Evolutionary conservation across 805 yeast species (phyloP).

Genomic region (Wickerhamomyces xylosicus): DNA sequence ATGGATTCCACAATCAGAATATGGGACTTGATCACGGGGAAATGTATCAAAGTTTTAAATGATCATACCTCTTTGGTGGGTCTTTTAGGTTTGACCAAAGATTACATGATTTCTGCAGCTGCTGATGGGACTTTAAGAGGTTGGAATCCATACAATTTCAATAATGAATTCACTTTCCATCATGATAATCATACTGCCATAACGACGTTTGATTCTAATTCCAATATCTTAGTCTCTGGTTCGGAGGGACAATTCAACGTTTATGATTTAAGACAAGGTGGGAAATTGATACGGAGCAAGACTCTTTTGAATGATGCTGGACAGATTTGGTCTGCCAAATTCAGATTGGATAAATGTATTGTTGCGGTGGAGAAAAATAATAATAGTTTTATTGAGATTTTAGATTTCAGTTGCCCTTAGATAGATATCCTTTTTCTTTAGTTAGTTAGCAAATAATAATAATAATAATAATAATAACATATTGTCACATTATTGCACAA

Average conservation of each 20-base stretch:
- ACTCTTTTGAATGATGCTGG: conserved; percentile 72
- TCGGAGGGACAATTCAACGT: conserved; percentile 79
- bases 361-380: conserved; percentile 79
- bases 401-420: conserved; percentile 55
- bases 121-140: conserved; percentile 88
- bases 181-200: conserved; percentile 79
- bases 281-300: conserved; percentile 49
- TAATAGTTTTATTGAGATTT: conserved; percentile 69
- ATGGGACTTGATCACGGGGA: conserved; percentile 82
- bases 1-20: conserved; percentile 82
- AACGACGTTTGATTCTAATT: conserved; percentile 88
- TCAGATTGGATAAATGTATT: conserved; percentile 74
- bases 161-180: conserved; percentile 54
- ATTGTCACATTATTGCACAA: too few relatives aligned
- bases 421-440: too few relatives aligned
- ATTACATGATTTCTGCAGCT: conserved; percentile 83
- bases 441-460: too few relatives aligned
- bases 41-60: conserved; percentile 55
- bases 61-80: conserved; percentile 93
- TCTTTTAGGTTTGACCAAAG: conserved; percentile 63
- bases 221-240: conserved; percentile 78
- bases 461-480: too few relatives aligned
- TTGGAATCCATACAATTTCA: conserved; percentile 82
- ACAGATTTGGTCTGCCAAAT: conserved; percentile 90
- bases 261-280: conserved; percentile 70